phyloP scores from a whole-genome alignment of 805 yeast genomes.

The Saturnispora bothae region DNA sequence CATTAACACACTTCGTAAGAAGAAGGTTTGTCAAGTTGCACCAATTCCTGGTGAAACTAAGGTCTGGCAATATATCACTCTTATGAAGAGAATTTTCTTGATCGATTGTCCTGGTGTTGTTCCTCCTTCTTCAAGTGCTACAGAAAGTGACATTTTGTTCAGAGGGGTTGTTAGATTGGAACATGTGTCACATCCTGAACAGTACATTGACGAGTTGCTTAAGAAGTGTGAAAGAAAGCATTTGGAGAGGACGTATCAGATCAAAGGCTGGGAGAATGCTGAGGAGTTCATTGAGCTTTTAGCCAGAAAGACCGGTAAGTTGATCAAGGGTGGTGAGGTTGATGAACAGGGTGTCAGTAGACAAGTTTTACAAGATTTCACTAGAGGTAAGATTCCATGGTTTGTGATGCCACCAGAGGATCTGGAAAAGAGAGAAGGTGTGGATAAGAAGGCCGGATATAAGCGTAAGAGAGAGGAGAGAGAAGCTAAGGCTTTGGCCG shows the following conservation, averaged over 20 bases:
- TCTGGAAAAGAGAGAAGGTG: conserved; percentile 46
- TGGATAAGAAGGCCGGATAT: conserved; percentile 42
- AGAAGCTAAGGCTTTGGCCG: conserved; percentile 24
- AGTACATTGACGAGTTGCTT: conserved; percentile 80
- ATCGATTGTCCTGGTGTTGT: conserved; percentile 99
- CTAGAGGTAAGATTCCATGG: conserved; percentile 98
- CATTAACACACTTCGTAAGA: conserved; percentile 84
- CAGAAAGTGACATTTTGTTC: conserved; percentile 84
- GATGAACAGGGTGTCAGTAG: conserved; percentile 91
- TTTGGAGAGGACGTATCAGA: conserved; percentile 89
- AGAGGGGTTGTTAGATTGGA: conserved; percentile 99
- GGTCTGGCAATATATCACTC: conserved; percentile 97
- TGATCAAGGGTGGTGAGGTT: conserved; percentile 95
- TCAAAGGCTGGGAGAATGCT: conserved; percentile 76
- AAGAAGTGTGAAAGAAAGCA: conserved; percentile 80
- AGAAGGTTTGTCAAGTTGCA: conserved; percentile 94
- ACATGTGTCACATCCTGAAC: conserved; percentile 91
- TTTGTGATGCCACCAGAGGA: conserved; percentile 88
- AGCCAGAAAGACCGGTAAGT: conserved; percentile 88
- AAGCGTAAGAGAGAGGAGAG: conserved; percentile 45
- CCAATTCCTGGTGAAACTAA: conserved; percentile 99
- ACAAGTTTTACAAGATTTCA: conserved; percentile 84
- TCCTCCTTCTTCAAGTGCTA: conserved; percentile 84
- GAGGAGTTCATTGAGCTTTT: conserved; percentile 80
- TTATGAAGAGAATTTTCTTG: conserved; percentile 89